Base-by-base conservation (phyloP, 345 rosid genomes). In the Murraya paniculata region DNA sequence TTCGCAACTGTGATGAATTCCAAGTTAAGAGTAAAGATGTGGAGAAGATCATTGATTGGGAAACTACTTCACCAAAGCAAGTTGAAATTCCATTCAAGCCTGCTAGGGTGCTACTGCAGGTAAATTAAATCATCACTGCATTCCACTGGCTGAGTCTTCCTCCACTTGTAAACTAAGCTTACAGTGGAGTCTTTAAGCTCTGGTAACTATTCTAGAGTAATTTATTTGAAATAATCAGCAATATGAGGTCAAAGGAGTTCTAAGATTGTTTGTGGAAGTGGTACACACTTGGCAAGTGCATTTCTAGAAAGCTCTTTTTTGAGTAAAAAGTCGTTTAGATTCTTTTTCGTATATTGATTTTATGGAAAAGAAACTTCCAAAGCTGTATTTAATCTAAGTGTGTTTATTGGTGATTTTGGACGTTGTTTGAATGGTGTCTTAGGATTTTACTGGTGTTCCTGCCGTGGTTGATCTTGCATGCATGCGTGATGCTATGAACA, bases 391-490 rank as follows among this genome's bases (percentile, higher is more conserved):
- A 70, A n/a, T 66, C 50, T 3, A 19, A 25, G n/a, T 45, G 22
- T 64, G 69, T 74, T 27, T 64, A 21, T 64, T 48, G 58, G 61
- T 65, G 45, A 48, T 13, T 66, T 30, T 13, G 77, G 36, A 45
- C 72, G 35, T 7, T 61, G 56, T 35, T 75, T 75, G 27, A 1
- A 68, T 58, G 65, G 64, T 33, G 24, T 60, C 33, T 69, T 83
- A 91, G 96, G 93, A 91, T 83, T 87, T 89, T 71, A 91, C 96
- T 80, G 96, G 96, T 61, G 96, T 91, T 50, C 96, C 96, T 68
- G 96, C 96, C 82, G 93, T 91, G 81, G 96, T 91, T 78, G 96
- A 91, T 79, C 92, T 91, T 53, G 96, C 96, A 28, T 90, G 96
- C 81, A 91, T 91, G 96, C 88, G 96, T 35, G 93, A 91, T 84